Base-by-base conservation (phyloP, 331 rosid species). In the Acacia pycnantha region DNA sequence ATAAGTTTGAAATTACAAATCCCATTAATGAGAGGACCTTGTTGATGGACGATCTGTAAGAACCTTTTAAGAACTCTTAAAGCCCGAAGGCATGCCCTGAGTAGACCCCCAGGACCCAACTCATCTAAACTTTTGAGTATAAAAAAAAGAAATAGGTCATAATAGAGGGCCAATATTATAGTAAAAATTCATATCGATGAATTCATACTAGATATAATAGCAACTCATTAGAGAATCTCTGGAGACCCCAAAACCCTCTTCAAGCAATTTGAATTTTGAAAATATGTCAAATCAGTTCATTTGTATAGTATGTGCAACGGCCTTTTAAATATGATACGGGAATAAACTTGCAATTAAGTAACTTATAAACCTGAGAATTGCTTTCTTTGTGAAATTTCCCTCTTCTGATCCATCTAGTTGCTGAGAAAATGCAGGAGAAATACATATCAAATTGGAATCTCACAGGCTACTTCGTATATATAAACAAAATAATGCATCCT, bases 401-500 rank as follows among this genome's bases (percentile, higher is more conserved):
- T 77, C 89, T 83, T 90, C 87, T 44, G 88, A 89, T 86, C 76
- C 88, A 80, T 74, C 86, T 84, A 79, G 80, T 79, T 79, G 90
- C 93, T 86, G 92, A 79, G 77, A 92, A 77, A 89, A 85, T 80
- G 85, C 84, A 86, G 81, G 89, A 81, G 81, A 87, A 87, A 64
- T 81, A 83, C 58, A 78, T 74, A 87, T 89, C 86, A 89, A 85
- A 86, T 82, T 70, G 50, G 56, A 72, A 77, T 51, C 58, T 58
- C 61, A 81, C 46, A 79, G 41, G 72, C 44, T n/a, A 83, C 67
- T 68, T 22, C 12, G 75, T 26, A 70, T 44, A 54, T 26, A 69
- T 35, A 77, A 77, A 72, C 76, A 62, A 78, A 81, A 67, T 24
- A 79, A 73, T 40, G 79, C 18, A 70, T 11, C 78, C 69, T 50